phyloP scores from a whole-genome alignment of 2,329 filamentous ascomycete genomes.

The Hyphodiscus sp. region DNA sequence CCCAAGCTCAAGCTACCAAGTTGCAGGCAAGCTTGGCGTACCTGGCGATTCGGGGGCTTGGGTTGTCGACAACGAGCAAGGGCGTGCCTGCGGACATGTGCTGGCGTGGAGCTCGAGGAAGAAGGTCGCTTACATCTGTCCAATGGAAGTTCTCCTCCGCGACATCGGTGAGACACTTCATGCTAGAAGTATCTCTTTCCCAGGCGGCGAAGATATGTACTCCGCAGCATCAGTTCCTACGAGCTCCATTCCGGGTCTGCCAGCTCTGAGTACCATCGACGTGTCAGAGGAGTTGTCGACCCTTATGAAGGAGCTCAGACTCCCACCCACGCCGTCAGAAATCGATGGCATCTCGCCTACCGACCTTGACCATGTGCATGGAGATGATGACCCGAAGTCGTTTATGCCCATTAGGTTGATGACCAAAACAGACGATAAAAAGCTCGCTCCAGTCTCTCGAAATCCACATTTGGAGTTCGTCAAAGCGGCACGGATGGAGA shows the following conservation, averaged over 20 bases:
- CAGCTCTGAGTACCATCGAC: neutral
- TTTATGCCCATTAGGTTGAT: neutral
- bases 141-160: slow-evolving; percentile 83
- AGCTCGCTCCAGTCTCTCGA: neutral
- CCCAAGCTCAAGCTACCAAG: slow-evolving; percentile 65
- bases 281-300: slow-evolving; percentile 12
- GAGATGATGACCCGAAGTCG: neutral
- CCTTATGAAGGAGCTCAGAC: slow-evolving; percentile 11
- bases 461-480: slow-evolving; percentile 39
- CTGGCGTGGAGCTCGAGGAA: slow-evolving; percentile 80
- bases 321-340: slow-evolving; percentile 15
- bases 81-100: slow-evolving; percentile 81
- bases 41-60: slow-evolving; percentile 91
- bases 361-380: neutral
- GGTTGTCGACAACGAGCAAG: slow-evolving; percentile 76
- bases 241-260: neutral
- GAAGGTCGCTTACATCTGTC: slow-evolving; percentile 82
- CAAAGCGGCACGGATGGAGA: slow-evolving; percentile 42
- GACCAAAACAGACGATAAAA: neutral
- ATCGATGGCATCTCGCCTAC: slow-evolving; percentile 8
- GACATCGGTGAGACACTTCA: slow-evolving; percentile 78
- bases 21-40: slow-evolving; percentile 53
- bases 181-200: slow-evolving; percentile 64
- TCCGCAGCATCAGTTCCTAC: neutral
- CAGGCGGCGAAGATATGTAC: slow-evolving; percentile 43